Conservation (phyloP, 2,329 filamentous ascomycete genomes). For the Monosporascus ibericus region DNA sequence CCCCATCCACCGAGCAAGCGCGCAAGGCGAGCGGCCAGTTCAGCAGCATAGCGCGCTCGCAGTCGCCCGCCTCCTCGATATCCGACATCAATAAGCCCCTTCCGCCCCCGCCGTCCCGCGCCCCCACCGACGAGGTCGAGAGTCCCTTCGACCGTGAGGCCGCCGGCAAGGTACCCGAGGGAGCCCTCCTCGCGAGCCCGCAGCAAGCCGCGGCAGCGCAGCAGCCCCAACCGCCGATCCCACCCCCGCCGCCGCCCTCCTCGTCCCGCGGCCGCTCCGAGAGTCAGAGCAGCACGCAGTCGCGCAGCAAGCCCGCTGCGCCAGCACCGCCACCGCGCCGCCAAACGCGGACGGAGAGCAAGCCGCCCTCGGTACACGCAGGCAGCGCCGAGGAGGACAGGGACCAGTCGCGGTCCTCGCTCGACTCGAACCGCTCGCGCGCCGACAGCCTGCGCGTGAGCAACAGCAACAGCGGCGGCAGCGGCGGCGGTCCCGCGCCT, state of each 20-base stretch:
- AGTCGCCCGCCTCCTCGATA: constrained; percentile 30
- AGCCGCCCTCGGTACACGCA: constrained; percentile 16
- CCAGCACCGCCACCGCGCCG: constrained; percentile 47
- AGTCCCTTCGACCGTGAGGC: constrained; percentile 49
- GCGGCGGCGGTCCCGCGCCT: constrained; percentile 27
- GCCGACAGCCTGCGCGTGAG: constrained; percentile 39
- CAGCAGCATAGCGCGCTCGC: constrained; percentile 18
- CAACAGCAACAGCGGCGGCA: constrained; percentile 11
- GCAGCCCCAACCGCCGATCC: constrained; percentile 19
- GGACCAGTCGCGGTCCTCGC: constrained; percentile 37
- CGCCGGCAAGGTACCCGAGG: constrained; percentile 44
- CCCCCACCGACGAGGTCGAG: constrained; percentile 41
- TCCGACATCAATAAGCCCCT: constrained; percentile 58
- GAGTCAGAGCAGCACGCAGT: constrained; percentile 22
- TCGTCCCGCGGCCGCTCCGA: constrained; percentile 26
- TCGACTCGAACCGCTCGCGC: constrained; percentile 43
- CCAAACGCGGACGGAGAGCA: constrained; percentile 41
- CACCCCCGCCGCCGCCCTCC: constrained; percentile 34
- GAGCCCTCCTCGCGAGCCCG: neutral
- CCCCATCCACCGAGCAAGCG: constrained; percentile 9
- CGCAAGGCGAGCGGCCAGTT: constrained; percentile 13
- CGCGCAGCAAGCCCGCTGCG: constrained; percentile 38
- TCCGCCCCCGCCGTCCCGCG: constrained; percentile 45
- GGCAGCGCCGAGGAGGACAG: constrained; percentile 30
- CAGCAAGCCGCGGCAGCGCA: neutral